Evolutionary conservation across 441 rosid genomes (phyloP), one percentile per base, ranked within the genome.

Genomic region (Erysimum cheiri): DNA sequence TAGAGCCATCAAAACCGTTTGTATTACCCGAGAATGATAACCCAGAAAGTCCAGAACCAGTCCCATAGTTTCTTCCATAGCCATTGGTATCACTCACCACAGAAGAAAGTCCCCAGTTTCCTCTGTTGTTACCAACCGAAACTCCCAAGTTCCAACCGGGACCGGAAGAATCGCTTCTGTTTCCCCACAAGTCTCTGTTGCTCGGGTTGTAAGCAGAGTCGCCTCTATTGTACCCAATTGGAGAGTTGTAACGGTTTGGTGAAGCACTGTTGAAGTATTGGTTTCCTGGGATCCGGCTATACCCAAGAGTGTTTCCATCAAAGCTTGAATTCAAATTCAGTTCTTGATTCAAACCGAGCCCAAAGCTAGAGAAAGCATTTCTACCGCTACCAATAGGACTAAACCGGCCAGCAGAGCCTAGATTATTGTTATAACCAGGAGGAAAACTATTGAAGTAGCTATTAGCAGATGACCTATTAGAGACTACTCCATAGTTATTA

Each of bases 141-240:
- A 77, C 79, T 64, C 82, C 78, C 28, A 76, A 72, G 67, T 70
- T 83, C 54, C 83, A 70, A 36, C 82, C 77, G 1, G 73, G 44
- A 75, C 63, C 80, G 44, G 67, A 70, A 63, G 84, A 76, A 59
- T 84, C 81, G 1, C 55, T 54, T 67, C 84, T 81, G 75, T 76
- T 84, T 78, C 88, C 90, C 93, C 93, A 87, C 50, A 87, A 79
- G 69, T 82, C 83, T 59, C 88, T 76, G 57, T 80, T 66, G 56
- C 75, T 49, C 24, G 85, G 77, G 70, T 80, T 81, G 71, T 83
- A 77, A 70, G 80, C 77, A 59, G 87, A 78, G 75, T 83, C 83
- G 0, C 61, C 80, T 80, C 87, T 84, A 59, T 84, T 74, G 69
- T 78, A 80, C 35, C 90, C 88, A 10, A 87, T 74, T 9, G 90